Conservation (phyloP, 2,329 filamentous ascomycete species). For the Talaromyces pinophilus region DNA sequence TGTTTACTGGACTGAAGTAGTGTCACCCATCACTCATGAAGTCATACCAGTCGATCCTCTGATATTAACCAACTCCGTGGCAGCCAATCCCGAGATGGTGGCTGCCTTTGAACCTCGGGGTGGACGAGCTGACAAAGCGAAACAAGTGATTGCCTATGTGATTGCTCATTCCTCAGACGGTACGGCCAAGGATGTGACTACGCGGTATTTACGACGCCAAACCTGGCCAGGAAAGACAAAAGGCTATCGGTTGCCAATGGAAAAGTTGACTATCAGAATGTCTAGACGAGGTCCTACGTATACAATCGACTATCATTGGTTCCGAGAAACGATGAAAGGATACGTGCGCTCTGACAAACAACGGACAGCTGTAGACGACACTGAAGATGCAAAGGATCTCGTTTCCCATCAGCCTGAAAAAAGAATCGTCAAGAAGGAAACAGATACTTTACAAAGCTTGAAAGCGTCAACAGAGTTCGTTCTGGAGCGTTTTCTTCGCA, state of each 20-base stretch:
- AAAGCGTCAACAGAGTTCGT: constrained; percentile 84
- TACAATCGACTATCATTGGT: constrained; percentile 85
- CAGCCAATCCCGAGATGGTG: constrained; percentile 70
- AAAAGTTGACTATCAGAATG: constrained; percentile 80
- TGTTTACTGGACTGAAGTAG: constrained; percentile 89
- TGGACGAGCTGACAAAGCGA: constrained; percentile 76
- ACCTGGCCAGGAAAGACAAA: constrained; percentile 88
- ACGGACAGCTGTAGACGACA: constrained; percentile 70
- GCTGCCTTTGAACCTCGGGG: constrained; percentile 81
- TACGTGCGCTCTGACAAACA: constrained; percentile 61
- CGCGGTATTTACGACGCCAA: constrained; percentile 81
- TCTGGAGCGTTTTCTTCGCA: constrained; percentile 79
- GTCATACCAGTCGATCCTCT: constrained; percentile 78
- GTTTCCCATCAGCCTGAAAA: constrained; percentile 71
- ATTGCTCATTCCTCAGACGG: constrained; percentile 80
- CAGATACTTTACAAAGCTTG: constrained; percentile 83
- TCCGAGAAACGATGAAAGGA: constrained; percentile 73
- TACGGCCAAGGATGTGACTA: constrained; percentile 91
- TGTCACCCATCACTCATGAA: constrained; percentile 77
- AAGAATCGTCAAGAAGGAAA: constrained; percentile 71
- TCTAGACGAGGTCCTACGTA: constrained; percentile 58
- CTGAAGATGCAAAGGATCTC: constrained; percentile 77
- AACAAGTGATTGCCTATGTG: constrained; percentile 87
- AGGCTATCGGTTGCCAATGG: constrained; percentile 72
- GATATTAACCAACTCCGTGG: constrained; percentile 65